Percentiles rank a stretch among this genome's conserved stretches.
phyloP scores from a whole-genome alignment of 371 early-diverging fungal species.

The Rhizopus sp. region DNA sequence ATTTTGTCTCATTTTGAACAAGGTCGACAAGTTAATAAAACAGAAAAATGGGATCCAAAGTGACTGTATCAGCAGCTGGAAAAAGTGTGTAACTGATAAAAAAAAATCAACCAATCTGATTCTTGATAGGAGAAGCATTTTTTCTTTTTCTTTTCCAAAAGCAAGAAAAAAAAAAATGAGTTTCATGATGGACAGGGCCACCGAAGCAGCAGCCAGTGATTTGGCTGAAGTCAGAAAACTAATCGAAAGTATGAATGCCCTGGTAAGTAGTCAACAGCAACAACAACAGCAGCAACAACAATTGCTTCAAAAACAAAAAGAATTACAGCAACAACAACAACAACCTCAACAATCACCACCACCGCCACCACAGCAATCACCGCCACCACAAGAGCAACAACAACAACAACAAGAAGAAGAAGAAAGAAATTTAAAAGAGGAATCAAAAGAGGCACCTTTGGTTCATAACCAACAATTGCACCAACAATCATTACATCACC shows the following conservation, averaged over 20 bases:
- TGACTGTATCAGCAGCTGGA: too few species aligned
- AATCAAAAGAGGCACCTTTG: not conserved
- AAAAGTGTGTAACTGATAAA: too few species aligned
- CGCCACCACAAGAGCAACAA: constrained; percentile 7
- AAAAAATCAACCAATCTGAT: too few species aligned
- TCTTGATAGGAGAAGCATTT: too few species aligned
- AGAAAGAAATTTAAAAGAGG: not conserved
- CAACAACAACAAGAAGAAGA: constrained; percentile 2
- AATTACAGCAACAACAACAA: constrained; percentile 8
- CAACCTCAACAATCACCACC: constrained; percentile 2
- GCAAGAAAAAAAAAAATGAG: not conserved
- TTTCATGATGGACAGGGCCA: constrained; percentile 42
- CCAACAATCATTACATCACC: not conserved
- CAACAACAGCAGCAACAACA: constrained; percentile 41
- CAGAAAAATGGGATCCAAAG: too few species aligned
- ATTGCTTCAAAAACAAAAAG: constrained; percentile 20
- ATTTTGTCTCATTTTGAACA: too few species aligned
- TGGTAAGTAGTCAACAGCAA: constrained; percentile 38
- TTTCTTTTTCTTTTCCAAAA: not conserved
- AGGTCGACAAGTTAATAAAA: too few species aligned
- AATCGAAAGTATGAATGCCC: constrained; percentile 53
- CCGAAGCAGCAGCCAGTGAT: constrained; percentile 54
- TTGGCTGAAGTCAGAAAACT: constrained; percentile 54
- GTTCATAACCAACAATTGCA: not conserved
- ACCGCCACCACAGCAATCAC: not conserved